phyloP scores from a whole-genome alignment of 2,329 filamentous ascomycete species.

The Claviceps sp. region DNA sequence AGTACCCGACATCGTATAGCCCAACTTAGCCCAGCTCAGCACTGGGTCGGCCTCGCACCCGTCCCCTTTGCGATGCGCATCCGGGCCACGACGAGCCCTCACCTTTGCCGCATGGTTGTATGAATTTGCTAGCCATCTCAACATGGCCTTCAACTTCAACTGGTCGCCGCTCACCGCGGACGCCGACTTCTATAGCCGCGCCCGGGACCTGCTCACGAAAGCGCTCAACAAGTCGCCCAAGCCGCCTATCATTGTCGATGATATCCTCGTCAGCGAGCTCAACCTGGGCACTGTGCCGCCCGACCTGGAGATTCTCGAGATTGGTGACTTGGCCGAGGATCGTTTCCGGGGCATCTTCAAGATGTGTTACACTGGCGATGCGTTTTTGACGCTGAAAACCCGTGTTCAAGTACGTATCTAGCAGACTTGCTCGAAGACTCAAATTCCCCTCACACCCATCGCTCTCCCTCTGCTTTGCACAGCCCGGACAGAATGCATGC shows the following conservation, averaged over 20 bases:
- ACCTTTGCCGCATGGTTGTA: constrained; percentile 19
- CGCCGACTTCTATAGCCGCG: constrained; percentile 77
- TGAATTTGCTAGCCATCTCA: constrained; percentile 31
- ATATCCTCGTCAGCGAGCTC: constrained; percentile 95
- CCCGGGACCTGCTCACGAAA: constrained; percentile 84
- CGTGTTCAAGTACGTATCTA: constrained; percentile 63
- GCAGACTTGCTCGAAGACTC: no score
- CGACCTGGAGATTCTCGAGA: constrained; percentile 92
- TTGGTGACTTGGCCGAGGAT: constrained; percentile 94
- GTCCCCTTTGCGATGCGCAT: constrained; percentile 6
- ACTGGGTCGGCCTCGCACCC: not conserved
- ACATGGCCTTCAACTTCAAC: constrained; percentile 99
- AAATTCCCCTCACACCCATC: no score
- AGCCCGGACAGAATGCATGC: no score
- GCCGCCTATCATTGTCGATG: constrained; percentile 96
- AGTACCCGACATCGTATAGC: no score
- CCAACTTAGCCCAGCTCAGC: not conserved
- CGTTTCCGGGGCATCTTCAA: constrained; percentile 97
- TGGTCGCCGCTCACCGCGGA: constrained; percentile 98
- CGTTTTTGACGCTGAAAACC: constrained; percentile 88
- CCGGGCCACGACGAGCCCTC: constrained; percentile 8
- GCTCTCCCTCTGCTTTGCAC: no score
- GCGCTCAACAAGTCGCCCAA: constrained; percentile 97
- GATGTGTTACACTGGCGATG: constrained; percentile 95
- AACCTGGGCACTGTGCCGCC: constrained; percentile 92